Conservation (phyloP, 1,139 yeast genomes). For the Arxiozyma telluris region DNA sequence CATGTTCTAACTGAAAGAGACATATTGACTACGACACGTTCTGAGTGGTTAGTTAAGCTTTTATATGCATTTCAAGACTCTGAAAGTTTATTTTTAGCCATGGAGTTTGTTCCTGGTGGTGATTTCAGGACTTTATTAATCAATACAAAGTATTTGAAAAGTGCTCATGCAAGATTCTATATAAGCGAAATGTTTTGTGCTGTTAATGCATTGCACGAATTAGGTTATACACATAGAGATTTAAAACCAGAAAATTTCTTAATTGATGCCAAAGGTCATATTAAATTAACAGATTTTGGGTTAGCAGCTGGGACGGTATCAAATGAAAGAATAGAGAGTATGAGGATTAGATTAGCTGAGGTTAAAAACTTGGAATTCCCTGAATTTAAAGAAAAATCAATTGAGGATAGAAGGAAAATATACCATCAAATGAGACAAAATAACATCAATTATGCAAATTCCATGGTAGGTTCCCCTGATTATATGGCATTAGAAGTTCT, state of each 20-base stretch:
- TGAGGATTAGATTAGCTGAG: conserved; percentile 75
- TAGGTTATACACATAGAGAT: conserved; percentile 96
- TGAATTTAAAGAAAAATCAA: conserved; percentile 54
- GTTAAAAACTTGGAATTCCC: conserved; percentile 66
- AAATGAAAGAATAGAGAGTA: conserved; percentile 84
- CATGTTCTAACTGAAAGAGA: conserved; percentile 96
- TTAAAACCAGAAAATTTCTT: conserved; percentile 95
- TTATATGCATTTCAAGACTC: conserved; percentile 92
- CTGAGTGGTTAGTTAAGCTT: conserved; percentile 92
- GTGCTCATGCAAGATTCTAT: conserved; percentile 93
- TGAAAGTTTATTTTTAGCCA: conserved; percentile 84
- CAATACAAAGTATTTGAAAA: conserved; percentile 85
- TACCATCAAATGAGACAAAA: conserved; percentile 63
- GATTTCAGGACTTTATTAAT: conserved; percentile 91
- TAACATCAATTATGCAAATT: conserved; percentile 75
- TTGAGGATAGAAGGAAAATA: conserved; percentile 77
- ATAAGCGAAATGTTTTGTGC: conserved; percentile 94
- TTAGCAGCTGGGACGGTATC: conserved; percentile 95
- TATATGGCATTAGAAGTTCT: conserved; percentile 98
- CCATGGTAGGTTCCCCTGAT: conserved; percentile 97
- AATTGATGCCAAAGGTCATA: conserved; percentile 90
- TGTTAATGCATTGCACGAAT: conserved; percentile 83
- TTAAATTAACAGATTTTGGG: conserved; percentile 95
- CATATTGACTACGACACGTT: conserved; percentile 85
- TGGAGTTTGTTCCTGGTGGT: conserved; percentile 99